Conservation (phyloP, 2,329 filamentous ascomycete species). For the Ophiocordyceps unilateralis region DNA sequence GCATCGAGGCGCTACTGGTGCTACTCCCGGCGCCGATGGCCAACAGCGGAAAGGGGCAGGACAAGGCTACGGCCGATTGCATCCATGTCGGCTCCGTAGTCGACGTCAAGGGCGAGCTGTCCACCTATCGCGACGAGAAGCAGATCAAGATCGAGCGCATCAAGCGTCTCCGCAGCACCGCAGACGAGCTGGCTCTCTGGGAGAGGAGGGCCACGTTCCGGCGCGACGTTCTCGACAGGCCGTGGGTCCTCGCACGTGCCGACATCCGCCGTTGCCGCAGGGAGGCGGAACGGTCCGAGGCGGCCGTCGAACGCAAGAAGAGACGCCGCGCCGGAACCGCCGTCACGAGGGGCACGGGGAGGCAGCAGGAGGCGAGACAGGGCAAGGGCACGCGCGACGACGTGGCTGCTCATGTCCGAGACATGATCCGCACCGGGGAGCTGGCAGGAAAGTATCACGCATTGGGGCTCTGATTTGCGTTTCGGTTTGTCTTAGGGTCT, state of each 20-base stretch:
- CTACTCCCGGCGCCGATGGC: not conserved
- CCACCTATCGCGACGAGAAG: conserved; percentile 26
- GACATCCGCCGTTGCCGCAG: conserved; percentile 32
- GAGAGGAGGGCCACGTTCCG: conserved; percentile 33
- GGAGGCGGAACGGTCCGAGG: conserved; percentile 22
- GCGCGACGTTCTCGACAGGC: conserved; percentile 27
- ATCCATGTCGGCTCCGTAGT: conserved; percentile 36
- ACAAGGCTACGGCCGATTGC: too few species aligned
- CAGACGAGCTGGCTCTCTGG: conserved; percentile 42
- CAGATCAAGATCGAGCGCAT: conserved; percentile 37
- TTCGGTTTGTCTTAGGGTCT: not conserved
- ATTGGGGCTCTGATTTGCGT: conserved; percentile 13
- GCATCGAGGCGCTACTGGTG: conserved; percentile 26
- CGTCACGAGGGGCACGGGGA: not conserved
- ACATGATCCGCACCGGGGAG: conserved; percentile 11
- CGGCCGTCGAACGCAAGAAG: conserved; percentile 10
- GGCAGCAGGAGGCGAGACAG: not conserved
- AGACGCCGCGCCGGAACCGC: conserved; percentile 4
- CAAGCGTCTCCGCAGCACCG: conserved; percentile 29
- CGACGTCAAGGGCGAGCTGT: conserved; percentile 37
- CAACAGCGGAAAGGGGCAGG: not conserved
- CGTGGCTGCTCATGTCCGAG: conserved; percentile 7
- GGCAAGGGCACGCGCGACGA: conserved; percentile 1
- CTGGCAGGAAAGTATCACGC: conserved; percentile 16
- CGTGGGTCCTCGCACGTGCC: conserved; percentile 35